Evolutionary conservation across 225 moss, liverwort and hornwort species (phyloP), one percentile per base, ranked within the genome.

Genomic region (Neckera pumila): DNA sequence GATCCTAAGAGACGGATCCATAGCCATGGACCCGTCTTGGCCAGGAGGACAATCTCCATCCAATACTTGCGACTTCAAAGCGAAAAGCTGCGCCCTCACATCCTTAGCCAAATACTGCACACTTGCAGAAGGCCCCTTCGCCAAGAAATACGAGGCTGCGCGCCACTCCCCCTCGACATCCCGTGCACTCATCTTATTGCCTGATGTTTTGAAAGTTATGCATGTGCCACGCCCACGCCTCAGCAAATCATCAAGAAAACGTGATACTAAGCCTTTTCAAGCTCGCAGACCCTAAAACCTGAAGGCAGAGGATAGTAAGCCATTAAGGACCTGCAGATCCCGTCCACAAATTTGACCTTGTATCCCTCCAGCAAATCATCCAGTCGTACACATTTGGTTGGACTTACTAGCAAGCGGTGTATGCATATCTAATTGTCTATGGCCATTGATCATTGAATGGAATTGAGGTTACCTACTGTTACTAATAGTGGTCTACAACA

Each of bases 61-160:
- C 61, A 97, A 80, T 40, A 91, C 95, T 91, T 98, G 98, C 38
- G 97, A 92, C 83, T 91, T 93, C 80, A 91, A 91, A n/a, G 97
- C 96, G 56, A 88, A 97, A 28, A 97, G 89, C 90, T 91, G 91
- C 49, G 93, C 90, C 88, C 91, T 92, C 62, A 92, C 87, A 82
- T 94, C 98, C 63, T 94, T 93, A 51, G 61, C 89, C 89, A 95
- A 82, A 84, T 93, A 98, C 88, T 97, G 96, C 79, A 98, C 86
- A 36, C 89, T 93, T 45, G 97, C 94, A 17, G 98, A 98, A 53
- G 98, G 98, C 6, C 98, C 98, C 90, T 97, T 97, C 31, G 95
- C 96, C 87, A 97, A 90, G 90, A 97, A 98, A 81, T 95, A 93
- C 70, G 95, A 93, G 21, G 94, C 95, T 66, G 97, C 94, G 86